Percentiles rank a stretch among this genome's conserved stretches.
Conservation (phyloP, 176 grass and related monocot species). For the Bothriochloa decipiens region DNA sequence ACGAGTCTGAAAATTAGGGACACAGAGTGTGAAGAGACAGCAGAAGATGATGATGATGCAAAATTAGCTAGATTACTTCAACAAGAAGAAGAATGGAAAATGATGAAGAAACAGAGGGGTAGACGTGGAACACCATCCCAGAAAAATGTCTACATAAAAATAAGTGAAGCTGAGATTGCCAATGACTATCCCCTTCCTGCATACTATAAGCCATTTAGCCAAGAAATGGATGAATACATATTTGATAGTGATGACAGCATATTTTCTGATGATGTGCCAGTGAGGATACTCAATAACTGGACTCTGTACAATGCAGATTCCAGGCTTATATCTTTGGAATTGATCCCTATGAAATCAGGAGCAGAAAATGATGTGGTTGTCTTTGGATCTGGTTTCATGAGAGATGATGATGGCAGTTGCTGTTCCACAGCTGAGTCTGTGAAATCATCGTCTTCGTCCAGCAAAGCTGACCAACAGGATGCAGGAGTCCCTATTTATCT, state of each 20-base stretch:
- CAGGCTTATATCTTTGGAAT: conserved; percentile 88
- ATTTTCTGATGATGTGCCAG: conserved; percentile 79
- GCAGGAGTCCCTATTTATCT: conserved; percentile 84
- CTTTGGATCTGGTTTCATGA: conserved; percentile 98
- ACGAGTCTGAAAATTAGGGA: conserved; percentile 84
- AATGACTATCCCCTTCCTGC: conserved; percentile 97
- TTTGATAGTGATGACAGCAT: conserved; percentile 73
- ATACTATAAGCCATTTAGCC: conserved; percentile 80
- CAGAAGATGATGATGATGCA: conserved; percentile 72
- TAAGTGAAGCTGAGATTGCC: conserved; percentile 96
- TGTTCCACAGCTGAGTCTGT: conserved; percentile 61
- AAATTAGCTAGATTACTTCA: conserved; percentile 92
- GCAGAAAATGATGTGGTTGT: conserved; percentile 90
- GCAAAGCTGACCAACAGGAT: conserved; percentile 54
- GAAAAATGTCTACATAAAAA: conserved; percentile 97
- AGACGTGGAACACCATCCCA: conserved; percentile 56
- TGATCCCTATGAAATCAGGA: conserved; percentile 90
- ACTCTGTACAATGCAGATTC: conserved; percentile 96
- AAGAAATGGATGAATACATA: conserved; percentile 99
- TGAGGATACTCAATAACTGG: conserved; percentile 93
- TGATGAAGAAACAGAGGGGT: conserved; percentile 82
- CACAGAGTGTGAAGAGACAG: conserved; percentile 42
- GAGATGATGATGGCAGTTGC: conserved; percentile 93
- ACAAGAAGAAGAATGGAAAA: conserved; percentile 97
- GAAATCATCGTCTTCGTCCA: conserved; percentile 56